Evolutionary conservation across 129 eudicot genomes (phyloP).

Genomic region (sunflower (Helianthus annuus)): HanXRQr2.0-SUNRISE NC_035442.2:180720053-180720552

Average conservation of each 20-base stretch:
- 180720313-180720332: slow-evolving; percentile 17
- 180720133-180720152: background rate
- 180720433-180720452: slow-evolving; percentile 36
- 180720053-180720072: background rate
- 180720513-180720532: slow-evolving; percentile 58
- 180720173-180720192: slow-evolving; percentile 20
- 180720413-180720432: slow-evolving; percentile 40
- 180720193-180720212: background rate
- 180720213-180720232: slow-evolving; percentile 15
- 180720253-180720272: background rate
- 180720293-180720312: slow-evolving; percentile 10
- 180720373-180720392: slow-evolving; percentile 51
- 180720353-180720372: slow-evolving; percentile 48
- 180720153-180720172: background rate
- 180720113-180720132: background rate
- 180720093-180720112: background rate
- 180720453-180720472: slow-evolving; percentile 64
- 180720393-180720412: slow-evolving; percentile 49
- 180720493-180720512: slow-evolving; percentile 39
- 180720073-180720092: slow-evolving; percentile 10
- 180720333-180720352: background rate
- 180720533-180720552: slow-evolving; percentile 52
- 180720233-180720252: slow-evolving; percentile 10
- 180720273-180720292: background rate
- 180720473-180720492: slow-evolving; percentile 51